Percentiles rank a stretch among this genome's conserved stretches.
Evolutionary conservation across 2,329 filamentous ascomycete genomes (phyloP).

Genomic region (Graphilbum fragrans): DNA sequence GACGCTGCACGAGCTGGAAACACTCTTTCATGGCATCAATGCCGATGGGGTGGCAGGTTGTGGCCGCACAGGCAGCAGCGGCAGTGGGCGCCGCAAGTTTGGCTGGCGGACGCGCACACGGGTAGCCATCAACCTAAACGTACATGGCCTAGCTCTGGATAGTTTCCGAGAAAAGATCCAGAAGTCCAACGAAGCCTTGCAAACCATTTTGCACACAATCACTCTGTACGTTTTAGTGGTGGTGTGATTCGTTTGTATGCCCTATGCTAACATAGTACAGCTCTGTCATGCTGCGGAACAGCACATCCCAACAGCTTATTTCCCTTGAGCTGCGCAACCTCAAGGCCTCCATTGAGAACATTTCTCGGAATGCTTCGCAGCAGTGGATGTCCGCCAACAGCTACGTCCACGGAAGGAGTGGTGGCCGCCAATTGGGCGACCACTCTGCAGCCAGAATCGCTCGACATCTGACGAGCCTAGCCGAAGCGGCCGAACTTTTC

Average conservation of each 20-base stretch:
- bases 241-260: neutral
- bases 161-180: neutral
- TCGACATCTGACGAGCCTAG: neutral
- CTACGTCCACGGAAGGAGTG: too few relatives aligned
- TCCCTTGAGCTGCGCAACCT: neutral
- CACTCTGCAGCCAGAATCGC: neutral
- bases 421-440: neutral
- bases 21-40: neutral
- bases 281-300: neutral
- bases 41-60: too few relatives aligned
- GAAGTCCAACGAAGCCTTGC: neutral
- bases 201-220: slow-evolving; percentile 1
- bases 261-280: neutral
- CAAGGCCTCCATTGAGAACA: neutral
- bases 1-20: neutral
- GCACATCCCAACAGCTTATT: neutral
- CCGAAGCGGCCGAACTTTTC: neutral
- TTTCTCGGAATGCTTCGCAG: too few relatives aligned
- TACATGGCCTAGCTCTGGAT: neutral
- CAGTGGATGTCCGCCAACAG: too few relatives aligned
- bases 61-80: too few relatives aligned
- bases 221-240: neutral
- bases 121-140: neutral
- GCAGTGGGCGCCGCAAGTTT: neutral
- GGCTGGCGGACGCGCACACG: neutral